Percentiles rank a stretch among this genome's conserved stretches.
Conservation (phyloP, 2,329 filamentous ascomycete genomes). For the Epichloe hybrida region DNA sequence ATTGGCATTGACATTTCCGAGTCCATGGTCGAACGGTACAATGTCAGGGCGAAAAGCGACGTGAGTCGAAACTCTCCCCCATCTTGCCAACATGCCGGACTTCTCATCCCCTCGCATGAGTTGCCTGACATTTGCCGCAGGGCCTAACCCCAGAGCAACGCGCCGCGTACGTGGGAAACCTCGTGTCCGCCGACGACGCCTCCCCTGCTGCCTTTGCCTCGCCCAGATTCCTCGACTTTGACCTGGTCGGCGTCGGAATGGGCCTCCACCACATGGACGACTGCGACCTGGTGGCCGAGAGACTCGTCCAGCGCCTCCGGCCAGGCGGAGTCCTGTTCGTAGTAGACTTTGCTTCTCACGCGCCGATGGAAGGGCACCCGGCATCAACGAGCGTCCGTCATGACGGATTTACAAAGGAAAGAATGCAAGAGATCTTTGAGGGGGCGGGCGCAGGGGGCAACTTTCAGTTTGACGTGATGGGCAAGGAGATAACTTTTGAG, state of each 20-base stretch:
- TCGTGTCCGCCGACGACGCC: conserved; percentile 31
- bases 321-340: conserved; percentile 55
- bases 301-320: conserved; percentile 47
- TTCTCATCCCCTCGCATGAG: background rate
- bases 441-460: conserved; percentile 43
- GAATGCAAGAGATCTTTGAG: conserved; percentile 47
- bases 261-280: conserved; percentile 58
- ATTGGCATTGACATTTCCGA: conserved; percentile 58
- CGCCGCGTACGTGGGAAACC: conserved; percentile 43
- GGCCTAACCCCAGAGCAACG: conserved; percentile 39
- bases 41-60: conserved; percentile 42
- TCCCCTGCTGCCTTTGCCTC: conserved; percentile 42
- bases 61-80: conserved; percentile 16
- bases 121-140: conserved; percentile 12
- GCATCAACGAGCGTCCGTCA: conserved; percentile 43
- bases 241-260: conserved; percentile 48
- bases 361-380: conserved; percentile 11
- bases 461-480: conserved; percentile 43
- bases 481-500: conserved; percentile 33
- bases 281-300: conserved; percentile 42
- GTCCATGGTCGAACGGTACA: conserved; percentile 58
- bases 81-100: background rate
- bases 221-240: conserved; percentile 54
- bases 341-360: conserved; percentile 51
- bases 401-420: conserved; percentile 49